Evolutionary conservation across 2,329 filamentous ascomycete species (phyloP).

Genomic region (Scedosporium aurantiacum): DNA sequence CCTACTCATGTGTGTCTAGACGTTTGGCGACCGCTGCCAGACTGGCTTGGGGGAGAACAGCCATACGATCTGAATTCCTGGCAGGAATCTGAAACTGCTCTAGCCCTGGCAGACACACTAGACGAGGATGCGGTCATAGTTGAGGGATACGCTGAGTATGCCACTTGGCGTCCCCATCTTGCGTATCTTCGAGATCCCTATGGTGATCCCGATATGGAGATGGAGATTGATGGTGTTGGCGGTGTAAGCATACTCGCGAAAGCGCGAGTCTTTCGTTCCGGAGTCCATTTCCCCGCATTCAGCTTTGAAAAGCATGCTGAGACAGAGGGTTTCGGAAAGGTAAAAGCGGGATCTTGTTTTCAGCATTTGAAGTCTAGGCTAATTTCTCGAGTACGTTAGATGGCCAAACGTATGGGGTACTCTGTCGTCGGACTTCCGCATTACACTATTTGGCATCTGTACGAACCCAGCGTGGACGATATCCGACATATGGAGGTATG

Average conservation of each 20-base stretch:
- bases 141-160: constrained; percentile 96
- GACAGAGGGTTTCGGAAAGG: constrained; percentile 97
- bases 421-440: constrained; percentile 93
- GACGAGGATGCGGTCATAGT: constrained; percentile 98
- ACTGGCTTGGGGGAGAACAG: constrained; percentile 97
- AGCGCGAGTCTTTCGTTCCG: constrained; percentile 85
- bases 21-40: constrained; percentile 95
- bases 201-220: constrained; percentile 97
- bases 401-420: constrained; percentile 93
- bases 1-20: constrained; percentile 40
- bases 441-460: constrained; percentile 98
- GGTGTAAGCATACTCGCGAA: constrained; percentile 97
- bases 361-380: not conserved
- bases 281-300: constrained; percentile 95
- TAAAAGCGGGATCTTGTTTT: constrained; percentile 27
- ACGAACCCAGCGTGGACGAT: constrained; percentile 97
- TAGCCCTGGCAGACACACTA: constrained; percentile 84
- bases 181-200: constrained; percentile 95
- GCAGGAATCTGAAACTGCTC: constrained; percentile 96
- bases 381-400: constrained; percentile 39
- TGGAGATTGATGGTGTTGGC: constrained; percentile 97
- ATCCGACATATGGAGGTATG: constrained; percentile 86
- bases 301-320: constrained; percentile 98
- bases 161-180: constrained; percentile 93
- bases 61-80: constrained; percentile 98